Conservation (phyloP, 2,329 filamentous ascomycete species). For the Torrubiellomyces zombiae region DNA sequence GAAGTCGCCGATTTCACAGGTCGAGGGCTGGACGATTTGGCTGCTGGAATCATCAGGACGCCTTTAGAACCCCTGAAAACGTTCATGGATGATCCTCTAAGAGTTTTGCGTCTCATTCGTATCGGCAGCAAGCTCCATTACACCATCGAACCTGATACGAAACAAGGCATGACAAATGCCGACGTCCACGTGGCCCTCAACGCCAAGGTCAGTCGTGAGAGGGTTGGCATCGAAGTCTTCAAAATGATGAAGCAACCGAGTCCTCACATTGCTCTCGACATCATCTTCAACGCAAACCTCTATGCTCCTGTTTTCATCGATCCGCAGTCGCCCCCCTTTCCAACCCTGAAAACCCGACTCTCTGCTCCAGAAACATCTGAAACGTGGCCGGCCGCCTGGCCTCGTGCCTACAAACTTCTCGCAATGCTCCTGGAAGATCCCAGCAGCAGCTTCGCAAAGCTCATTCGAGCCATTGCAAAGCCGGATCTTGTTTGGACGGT, state of each 20-base stretch:
- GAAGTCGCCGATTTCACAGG: constrained; percentile 73
- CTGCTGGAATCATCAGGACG: constrained; percentile 57
- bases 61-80: constrained; percentile 80
- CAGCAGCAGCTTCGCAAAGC: not conserved
- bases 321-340: not conserved
- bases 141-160: constrained; percentile 52
- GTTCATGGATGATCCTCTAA: constrained; percentile 83
- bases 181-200: constrained; percentile 66
- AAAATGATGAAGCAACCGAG: constrained; percentile 93
- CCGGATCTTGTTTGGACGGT: no score
- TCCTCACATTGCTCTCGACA: constrained; percentile 31
- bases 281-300: constrained; percentile 2
- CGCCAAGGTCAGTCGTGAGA: constrained; percentile 80
- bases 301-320: constrained; percentile 1
- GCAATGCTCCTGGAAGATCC: not conserved
- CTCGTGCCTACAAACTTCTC: constrained; percentile 1
- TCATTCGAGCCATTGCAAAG: not conserved
- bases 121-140: constrained; percentile 81
- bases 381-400: constrained; percentile 1
- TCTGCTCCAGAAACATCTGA: not conserved
- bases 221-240: constrained; percentile 72
- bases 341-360: not conserved
- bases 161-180: constrained; percentile 58
- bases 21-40: constrained; percentile 64
- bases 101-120: constrained; percentile 71